Base-by-base conservation (phyloP, 1,139 yeast genomes). In the Debaryomyces sp. region DNA sequence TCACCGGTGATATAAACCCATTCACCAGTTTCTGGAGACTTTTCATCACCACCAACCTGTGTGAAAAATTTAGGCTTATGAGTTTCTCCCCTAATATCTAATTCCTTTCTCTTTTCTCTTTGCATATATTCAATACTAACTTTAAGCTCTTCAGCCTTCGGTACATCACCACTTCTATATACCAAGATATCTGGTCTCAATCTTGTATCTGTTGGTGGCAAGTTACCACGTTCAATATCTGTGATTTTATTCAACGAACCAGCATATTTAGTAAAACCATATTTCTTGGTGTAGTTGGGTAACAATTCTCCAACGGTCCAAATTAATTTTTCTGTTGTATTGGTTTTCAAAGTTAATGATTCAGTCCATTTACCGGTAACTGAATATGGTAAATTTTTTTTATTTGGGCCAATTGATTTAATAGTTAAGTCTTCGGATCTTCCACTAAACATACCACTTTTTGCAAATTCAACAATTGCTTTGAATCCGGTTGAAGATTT, bases 141-240 rank as follows among this genome's bases (percentile, higher is more conserved):
- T 63, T 94, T 94, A 53, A 82, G 57, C 1, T 54, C 59, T 62
- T 92, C 97, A 0, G 98, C 97, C 44, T 72, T 69, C 13, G 82
- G 89, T 7, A 85, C 69, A 18, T 82, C 70, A 2, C 95, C 95
- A 21, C 76, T 62, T 60, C 90, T 96, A 58, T 90, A 90, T 6
- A 75, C 70, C 41, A 80, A 72, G 61, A 90, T 81, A 66, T 94
- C 99, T 0, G 97, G 98, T 60, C 99, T 80, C 41, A 85, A 68
- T 61, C 99, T 81, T 4, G 97, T 88, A 63, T 94, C 99, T 0
- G 96, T 89, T 5, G 92, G 94, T 3, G 98, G 85, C 44, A 92
- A 59, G 1, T 66, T 52, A 10, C 75, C 86, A 32, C 78, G 63
- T 62, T 90, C 97, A 26, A 92, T 69, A 3, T 67, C 71, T 0